Base-by-base conservation (phyloP, 495 filamentous ascomycete genomes). In the Xylaria intraflava region DNA sequence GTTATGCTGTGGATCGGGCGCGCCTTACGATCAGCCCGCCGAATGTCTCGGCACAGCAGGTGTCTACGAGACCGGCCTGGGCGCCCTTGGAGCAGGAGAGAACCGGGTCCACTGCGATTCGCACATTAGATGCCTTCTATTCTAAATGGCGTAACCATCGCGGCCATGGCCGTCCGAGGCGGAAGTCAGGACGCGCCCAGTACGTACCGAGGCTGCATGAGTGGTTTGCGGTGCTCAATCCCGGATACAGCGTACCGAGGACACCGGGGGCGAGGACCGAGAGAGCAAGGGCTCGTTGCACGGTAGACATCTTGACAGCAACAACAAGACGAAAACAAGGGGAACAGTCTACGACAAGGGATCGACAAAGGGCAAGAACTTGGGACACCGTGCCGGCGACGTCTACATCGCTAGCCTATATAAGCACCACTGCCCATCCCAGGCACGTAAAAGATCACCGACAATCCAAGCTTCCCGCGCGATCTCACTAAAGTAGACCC, bases 41-140 rank as follows among this genome's bases (percentile, higher is more conserved):
- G 57, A 65, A 77, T 0, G 77, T 79, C 60, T 80, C 76, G 19
- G 62, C 64, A 52, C 74, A 77, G 69, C 76, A 80, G n/a, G 72
- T 67, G 61, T 80, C 72, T 2, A 72, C 67, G 43, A 69, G 44
- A 16, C 57, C 58, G 2, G 73, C 64, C 31, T 71, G 39, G 3
- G 74, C 71, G 3, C 62, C 53, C 0, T 66, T 47, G 0, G 76
- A 75, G 63, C 77, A 80, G 3, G 77, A 80, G 14, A 76, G 67
- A 33, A 61, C 61, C 0, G 67, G 62, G 8, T 68, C 55, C 27
- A 55, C 68, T 71, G 26, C 8, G 42, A 12, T 46, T 35, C 16
- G 36, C 39, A 40, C 22, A 24, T 66, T 40, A 63, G 55, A n/a
- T n/a, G n/a, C 41, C 4, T 20, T 41, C 26, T 8, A 33, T 55